Conservation (phyloP, 1,284 basidiomycete species). For the Athelia sp. region DNA sequence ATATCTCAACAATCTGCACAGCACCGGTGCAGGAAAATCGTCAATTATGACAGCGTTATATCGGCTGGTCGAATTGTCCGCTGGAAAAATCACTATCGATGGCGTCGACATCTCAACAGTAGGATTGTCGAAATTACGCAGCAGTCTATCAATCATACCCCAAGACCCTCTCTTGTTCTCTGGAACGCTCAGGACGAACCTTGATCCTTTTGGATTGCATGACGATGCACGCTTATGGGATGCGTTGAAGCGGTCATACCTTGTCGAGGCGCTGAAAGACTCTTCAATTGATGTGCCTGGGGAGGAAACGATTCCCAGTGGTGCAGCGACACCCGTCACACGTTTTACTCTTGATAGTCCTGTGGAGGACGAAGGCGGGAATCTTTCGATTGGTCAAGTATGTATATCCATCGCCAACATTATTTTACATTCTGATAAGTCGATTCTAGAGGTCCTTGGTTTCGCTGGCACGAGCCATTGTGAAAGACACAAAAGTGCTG, state of each 20-base stretch:
- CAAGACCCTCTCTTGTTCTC: slow-evolving; percentile 82
- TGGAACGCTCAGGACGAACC: slow-evolving; percentile 76
- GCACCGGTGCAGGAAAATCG: slow-evolving; percentile 77
- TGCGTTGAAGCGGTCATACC: slow-evolving; percentile 74
- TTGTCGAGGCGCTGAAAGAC: slow-evolving; percentile 22
- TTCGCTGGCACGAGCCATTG: slow-evolving; percentile 77
- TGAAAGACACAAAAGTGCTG: slow-evolving; percentile 73
- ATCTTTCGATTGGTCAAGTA: slow-evolving; percentile 71
- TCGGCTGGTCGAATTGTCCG: slow-evolving; percentile 59
- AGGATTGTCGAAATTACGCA: slow-evolving; percentile 63
- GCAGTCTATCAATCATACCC: slow-evolving; percentile 79
- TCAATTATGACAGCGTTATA: slow-evolving; percentile 58
- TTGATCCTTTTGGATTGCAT: slow-evolving; percentile 75
- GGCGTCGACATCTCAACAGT: slow-evolving; percentile 64
- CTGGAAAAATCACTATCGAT: slow-evolving; percentile 63
- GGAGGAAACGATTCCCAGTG: slow-evolving; percentile 21
- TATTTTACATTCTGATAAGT: slow-evolving; percentile 1
- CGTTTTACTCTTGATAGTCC: slow-evolving; percentile 76
- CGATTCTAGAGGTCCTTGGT: slow-evolving; percentile 70
- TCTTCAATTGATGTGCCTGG: not conserved
- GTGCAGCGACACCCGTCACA: slow-evolving; percentile 38
- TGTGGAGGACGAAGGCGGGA: slow-evolving; percentile 84
- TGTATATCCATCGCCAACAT: slow-evolving; percentile 1
- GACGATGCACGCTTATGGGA: slow-evolving; percentile 80
- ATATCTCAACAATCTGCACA: slow-evolving; percentile 17